These are phyloP conservation scores for Solanum raphanifolium DNA, from an alignment of 257 asterid genomes.

Conservation along the genomic window DNA sequence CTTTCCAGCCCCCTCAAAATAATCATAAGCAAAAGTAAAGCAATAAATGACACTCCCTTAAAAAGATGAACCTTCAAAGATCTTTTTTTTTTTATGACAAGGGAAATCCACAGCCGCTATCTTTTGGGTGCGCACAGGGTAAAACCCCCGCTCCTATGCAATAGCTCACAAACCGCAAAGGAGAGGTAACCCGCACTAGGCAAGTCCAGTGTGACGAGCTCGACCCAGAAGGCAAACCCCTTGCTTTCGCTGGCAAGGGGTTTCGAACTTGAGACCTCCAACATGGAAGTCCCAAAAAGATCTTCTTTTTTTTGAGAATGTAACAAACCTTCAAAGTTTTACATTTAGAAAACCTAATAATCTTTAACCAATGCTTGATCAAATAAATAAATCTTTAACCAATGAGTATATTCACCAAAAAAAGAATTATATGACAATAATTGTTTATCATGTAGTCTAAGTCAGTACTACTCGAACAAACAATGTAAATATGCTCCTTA, in stretches of 20 bases:
- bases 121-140: no score
- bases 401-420: not conserved
- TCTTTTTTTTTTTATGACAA: not conserved
- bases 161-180: no score
- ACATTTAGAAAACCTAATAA: not conserved
- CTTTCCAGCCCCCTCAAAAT: not conserved
- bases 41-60: not conserved
- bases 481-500: not conserved
- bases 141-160: no score
- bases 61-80: not conserved
- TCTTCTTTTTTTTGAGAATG: not conserved
- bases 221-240: no score
- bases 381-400: not conserved
- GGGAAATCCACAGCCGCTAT: no score
- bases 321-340: not conserved
- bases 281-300: not conserved
- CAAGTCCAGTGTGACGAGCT: no score
- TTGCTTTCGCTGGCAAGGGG: no score
- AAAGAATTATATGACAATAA: not conserved
- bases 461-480: not conserved
- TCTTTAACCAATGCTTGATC: not conserved
- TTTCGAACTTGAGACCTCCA: no score
- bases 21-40: not conserved
- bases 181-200: no score
- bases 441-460: not conserved